Base-by-base conservation (phyloP, 805 yeast genomes). In the Candida dajiaensis region DNA sequence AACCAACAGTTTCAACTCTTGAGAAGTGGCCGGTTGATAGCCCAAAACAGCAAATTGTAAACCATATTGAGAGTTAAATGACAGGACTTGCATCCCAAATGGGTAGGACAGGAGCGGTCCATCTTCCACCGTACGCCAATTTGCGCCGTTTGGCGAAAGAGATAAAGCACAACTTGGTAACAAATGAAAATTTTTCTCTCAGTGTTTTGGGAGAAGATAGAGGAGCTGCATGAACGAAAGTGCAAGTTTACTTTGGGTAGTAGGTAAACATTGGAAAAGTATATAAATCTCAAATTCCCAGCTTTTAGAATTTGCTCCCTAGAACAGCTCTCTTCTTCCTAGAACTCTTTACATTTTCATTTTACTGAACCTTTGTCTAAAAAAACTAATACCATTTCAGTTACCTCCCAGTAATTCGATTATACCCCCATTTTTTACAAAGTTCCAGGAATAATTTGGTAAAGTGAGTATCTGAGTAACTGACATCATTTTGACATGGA, bases 391-490 rank as follows among this genome's bases (percentile, higher is more conserved):
- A 36, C 23, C 23, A 19, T 36, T 33, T 36, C 22, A 19, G 12
- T 36, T 19, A 36, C 23, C 19, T 19, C 23, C 20, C 19, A 36
- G 23, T 36, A 36, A 19, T 20, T 20, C 16, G 19, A 36, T 36
- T 36, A 36, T 36, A 36, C 39, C 39, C 37, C 39, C 22, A 20
- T 36, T 36, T 36, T n/a, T 36, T 36, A 12, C 39, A 36, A 36
- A 36, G 19, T 16, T 36, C 19, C 39, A 19, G 23, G 39, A 19
- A 36, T 36, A 36, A 36, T 19, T 35, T 36, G 39, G 23, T 12
- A 36, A 36, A 36, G 39, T 36, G 16, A 36, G 39, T 36, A 36
- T 13, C 25, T 13, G 16, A 36, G 39, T 36, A 36, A 6, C 25
- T 13, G n/a, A 28, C 8, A 3, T 3, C n/a, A 12, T 28, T 28